Evolutionary conservation across 345 rosid genomes (phyloP), one percentile per base, ranked within the genome.

Genomic region (Noccaea bulbosa): DNA sequence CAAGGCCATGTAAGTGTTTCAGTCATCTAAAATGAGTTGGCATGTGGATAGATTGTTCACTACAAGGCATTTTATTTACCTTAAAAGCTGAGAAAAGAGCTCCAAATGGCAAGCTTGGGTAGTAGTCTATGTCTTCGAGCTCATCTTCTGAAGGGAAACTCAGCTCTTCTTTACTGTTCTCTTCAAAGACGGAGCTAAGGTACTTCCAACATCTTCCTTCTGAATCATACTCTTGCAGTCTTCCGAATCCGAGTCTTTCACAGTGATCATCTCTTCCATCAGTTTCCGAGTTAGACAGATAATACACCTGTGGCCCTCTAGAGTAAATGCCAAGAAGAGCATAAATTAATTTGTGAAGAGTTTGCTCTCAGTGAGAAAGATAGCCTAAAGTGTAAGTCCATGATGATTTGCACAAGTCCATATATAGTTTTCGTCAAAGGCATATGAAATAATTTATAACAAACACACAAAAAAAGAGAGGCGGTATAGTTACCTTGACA

Each of bases 31-130:
- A 72, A 37, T 17, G 22, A 55, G 22, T 16, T 24, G 17, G 10
- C 5, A 2, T 6, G 53, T 66, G 6, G 8, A 11, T 61, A 53
- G 9, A 16, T 5, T 37, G 6, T 44, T 45, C 38, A 10, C 2
- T 5, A 38, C 3, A 54, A 16, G 59, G 33, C 51, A 46, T 54
- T 46, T 46, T 2, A 9, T 3, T 17, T 51, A 91, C 99, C 96
- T 91, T 91, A 40, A 91, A 84, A 77, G 84, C 86, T 34, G 99
- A 89, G 79, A 89, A 89, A 27, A 94, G 86, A 64, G 95, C 93
- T 58, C 98, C 89, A 78, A 94, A 94, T 63, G 98, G 98, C 85
- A 94, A 80, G 81, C 98, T 91, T 49, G 96, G 91, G 66, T 83
- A 88, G 55, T 86, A 91, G 79, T 91, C 95, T 74, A 86, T 91